Percentiles rank a stretch among this genome's conserved stretches.
phyloP scores from a whole-genome alignment of 306 rosid species.

The Pyrus bretschneideri region DNA sequence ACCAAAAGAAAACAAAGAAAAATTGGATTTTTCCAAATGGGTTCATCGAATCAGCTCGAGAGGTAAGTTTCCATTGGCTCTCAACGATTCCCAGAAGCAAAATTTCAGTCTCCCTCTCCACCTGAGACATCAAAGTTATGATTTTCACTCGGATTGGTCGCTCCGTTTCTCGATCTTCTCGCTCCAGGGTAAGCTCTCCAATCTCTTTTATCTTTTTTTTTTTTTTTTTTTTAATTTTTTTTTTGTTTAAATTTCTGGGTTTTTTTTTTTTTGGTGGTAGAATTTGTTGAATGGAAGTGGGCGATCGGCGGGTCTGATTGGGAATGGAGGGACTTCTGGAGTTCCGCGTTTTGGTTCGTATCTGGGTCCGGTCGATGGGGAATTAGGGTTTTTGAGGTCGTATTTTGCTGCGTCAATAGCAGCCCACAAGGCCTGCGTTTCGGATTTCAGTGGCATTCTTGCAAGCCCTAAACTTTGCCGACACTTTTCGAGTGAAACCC shows the following conservation, averaged over 20 bases:
- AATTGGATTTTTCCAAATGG: background rate
- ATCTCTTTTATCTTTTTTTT: background rate
- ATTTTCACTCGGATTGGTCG: conserved; percentile 54
- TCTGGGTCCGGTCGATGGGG: conserved; percentile 40
- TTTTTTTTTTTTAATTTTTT: background rate
- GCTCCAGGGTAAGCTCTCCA: conserved; percentile 36
- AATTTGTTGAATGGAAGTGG: conserved; percentile 40
- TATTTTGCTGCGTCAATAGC: conserved; percentile 39
- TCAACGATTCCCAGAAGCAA: background rate
- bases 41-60: background rate
- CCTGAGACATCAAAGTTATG: conserved; percentile 29
- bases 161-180: conserved; percentile 60
- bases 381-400: conserved; percentile 54
- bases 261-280: conserved; percentile 29
- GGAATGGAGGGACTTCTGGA: conserved; percentile 24
- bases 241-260: background rate
- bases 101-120: conserved; percentile 1
- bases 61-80: conserved; percentile 11
- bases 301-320: conserved; percentile 30
- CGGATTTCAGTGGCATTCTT: conserved; percentile 36
- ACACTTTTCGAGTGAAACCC: conserved; percentile 67
- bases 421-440: conserved; percentile 29
- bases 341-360: conserved; percentile 27
- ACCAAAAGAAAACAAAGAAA: background rate
- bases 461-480: conserved; percentile 60